Evolutionary conservation across 75 land plant species (phyloP).

Genomic region (Sequoiadendron giganteum): DNA sequence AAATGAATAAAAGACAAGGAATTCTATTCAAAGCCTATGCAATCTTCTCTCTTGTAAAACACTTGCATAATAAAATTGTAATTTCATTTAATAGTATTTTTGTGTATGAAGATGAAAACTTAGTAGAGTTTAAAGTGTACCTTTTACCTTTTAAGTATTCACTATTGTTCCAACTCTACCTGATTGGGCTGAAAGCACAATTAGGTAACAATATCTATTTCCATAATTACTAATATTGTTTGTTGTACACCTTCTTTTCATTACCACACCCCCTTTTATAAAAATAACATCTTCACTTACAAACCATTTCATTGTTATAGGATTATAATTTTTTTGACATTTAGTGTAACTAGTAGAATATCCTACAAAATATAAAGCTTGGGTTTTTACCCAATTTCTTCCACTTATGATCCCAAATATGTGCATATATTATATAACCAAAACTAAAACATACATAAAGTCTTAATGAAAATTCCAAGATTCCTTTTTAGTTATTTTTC

Average conservation of each 20-base stretch:
- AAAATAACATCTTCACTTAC: slow-evolving; percentile 17
- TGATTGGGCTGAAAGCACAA: too few species aligned
- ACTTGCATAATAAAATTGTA: too few species aligned
- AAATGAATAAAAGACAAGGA: too few species aligned
- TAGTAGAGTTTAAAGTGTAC: too few species aligned
- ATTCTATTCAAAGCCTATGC: too few species aligned
- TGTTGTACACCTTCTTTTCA: neutral
- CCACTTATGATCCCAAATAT: neutral
- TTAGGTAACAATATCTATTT: neutral
- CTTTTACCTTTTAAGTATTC: too few species aligned
- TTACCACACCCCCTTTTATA: neutral
- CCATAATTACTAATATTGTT: neutral
- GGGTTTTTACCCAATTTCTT: slow-evolving; percentile 20
- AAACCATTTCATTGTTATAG: neutral
- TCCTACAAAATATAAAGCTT: slow-evolving; percentile 11
- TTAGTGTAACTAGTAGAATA: slow-evolving; percentile 17
- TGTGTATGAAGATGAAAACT: too few species aligned
- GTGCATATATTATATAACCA: slow-evolving; percentile 17
- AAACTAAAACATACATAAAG: neutral
- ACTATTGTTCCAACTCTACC: too few species aligned
- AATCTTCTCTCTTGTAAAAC: too few species aligned
- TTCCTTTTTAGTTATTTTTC: neutral
- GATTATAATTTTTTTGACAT: slow-evolving; percentile 12
- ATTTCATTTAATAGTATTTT: too few species aligned
- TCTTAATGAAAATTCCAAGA: slow-evolving; percentile 12